Percentiles rank a stretch among this genome's conserved stretches.
These are phyloP conservation scores for Selaginella moellendorffii DNA, from an alignment of 75 land plant genomes.

Conservation along the genomic window DNA sequence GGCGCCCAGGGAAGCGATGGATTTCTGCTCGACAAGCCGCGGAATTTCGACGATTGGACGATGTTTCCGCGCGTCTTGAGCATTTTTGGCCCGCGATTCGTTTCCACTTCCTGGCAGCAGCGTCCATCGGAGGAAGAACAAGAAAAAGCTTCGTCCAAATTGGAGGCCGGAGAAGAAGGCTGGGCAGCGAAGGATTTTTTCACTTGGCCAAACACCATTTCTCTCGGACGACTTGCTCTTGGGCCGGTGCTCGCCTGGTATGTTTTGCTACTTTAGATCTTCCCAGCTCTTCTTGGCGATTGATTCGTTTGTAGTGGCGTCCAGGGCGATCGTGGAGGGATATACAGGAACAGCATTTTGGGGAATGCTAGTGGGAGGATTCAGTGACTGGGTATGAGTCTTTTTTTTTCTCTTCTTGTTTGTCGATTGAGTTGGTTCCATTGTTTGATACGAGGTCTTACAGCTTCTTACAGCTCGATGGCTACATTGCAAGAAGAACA, in stretches of 20 bases:
- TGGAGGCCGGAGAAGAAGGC: slow-evolving; percentile 16
- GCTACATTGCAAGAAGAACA: slow-evolving; percentile 75
- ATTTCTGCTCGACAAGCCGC: too few species aligned
- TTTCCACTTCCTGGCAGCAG: too few species aligned
- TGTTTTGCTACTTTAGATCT: slow-evolving; percentile 1
- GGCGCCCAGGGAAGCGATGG: too few species aligned
- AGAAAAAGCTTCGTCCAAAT: too few species aligned
- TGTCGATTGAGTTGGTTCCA: not conserved
- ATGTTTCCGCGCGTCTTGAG: too few species aligned
- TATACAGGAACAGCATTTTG: slow-evolving; percentile 46
- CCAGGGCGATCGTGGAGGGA: slow-evolving; percentile 84
- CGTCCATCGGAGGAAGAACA: too few species aligned
- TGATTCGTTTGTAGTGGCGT: slow-evolving; percentile 6
- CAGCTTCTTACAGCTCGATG: slow-evolving; percentile 54
- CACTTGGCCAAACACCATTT: slow-evolving; percentile 81
- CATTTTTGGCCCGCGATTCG: too few species aligned
- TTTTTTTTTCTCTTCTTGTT: slow-evolving; percentile 8
- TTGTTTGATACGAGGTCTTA: slow-evolving; percentile 1
- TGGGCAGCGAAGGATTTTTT: slow-evolving; percentile 30
- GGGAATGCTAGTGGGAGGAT: slow-evolving; percentile 63
- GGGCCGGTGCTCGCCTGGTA: slow-evolving; percentile 89
- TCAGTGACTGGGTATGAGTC: slow-evolving; percentile 80
- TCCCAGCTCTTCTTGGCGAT: too few species aligned
- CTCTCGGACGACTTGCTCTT: slow-evolving; percentile 51
- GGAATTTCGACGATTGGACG: too few species aligned